A percentile compares a stretch with the other conserved stretches of the same genome.
Evolutionary conservation across 345 rosid species (phyloP).

Genomic region (Chamaenerion angustifolium): DNA sequence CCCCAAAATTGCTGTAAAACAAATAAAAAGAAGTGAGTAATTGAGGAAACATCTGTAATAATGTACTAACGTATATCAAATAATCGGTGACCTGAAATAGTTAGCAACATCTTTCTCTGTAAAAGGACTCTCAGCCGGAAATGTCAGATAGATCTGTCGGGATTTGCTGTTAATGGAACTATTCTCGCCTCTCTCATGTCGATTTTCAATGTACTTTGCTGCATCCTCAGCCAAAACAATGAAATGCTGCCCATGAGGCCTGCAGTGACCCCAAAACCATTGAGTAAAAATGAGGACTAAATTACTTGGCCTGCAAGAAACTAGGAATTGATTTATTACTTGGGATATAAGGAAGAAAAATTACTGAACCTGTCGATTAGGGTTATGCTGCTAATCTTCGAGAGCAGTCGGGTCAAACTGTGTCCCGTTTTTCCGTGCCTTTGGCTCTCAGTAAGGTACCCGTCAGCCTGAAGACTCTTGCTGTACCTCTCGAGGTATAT

Average conservation of each 20-base stretch:
- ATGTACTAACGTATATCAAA: too few relatives aligned
- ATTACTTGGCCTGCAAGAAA: neutral
- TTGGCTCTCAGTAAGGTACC: constrained; percentile 66
- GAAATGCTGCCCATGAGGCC: constrained; percentile 70
- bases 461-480: constrained; percentile 52
- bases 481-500: constrained; percentile 48
- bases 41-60: too few relatives aligned
- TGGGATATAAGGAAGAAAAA: neutral
- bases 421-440: constrained; percentile 61
- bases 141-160: constrained; percentile 50
- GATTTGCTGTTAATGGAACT: constrained; percentile 39
- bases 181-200: constrained; percentile 27
- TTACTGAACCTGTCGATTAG: constrained; percentile 40
- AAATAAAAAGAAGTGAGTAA: neutral
- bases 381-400: constrained; percentile 30
- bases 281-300: neutral
- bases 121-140: constrained; percentile 54
- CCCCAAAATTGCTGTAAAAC: constrained; percentile 35
- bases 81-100: constrained; percentile 31
- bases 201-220: constrained; percentile 24
- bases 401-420: constrained; percentile 55
- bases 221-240: constrained; percentile 52
- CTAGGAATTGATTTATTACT: neutral
- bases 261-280: constrained; percentile 13
- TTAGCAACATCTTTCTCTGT: constrained; percentile 53